Base-by-base conservation (phyloP, 179 eudicot genomes). In the Gypsophila paniculata region DNA sequence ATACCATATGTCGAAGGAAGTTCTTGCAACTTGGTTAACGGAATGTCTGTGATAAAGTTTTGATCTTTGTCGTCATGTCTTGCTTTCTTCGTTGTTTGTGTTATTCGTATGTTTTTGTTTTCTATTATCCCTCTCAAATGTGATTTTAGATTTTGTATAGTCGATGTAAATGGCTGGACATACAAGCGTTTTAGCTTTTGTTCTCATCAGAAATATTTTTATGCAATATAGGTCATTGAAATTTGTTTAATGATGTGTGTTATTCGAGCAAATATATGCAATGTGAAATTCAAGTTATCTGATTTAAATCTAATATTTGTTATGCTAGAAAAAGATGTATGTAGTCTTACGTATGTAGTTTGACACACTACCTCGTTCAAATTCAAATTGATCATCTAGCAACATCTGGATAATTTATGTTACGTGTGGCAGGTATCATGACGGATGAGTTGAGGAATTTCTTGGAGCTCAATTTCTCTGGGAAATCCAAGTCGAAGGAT, bases 401-500 rank as follows among this genome's bases (percentile, higher is more conserved):
- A 18, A 36, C 57, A 4, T 49, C 8, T n/a, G 19, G 21, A 53
- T 23, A 17, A 17, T 34, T 17, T 8, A 1, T 64, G 7, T 21
- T 52, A 21, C 26, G 6, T 5, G 48, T 69, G 49, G 57, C 49
- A 93, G 98, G 98, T 61, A 85, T 91, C 38, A 87, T 91, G 97
- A 91, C 98, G 59, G 97, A 91, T 77, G 91, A 88, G 68, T 66
- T 93, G 75, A 83, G 88, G 81, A 86, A 80, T 81, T 89, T 91
- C 76, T 62, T 93, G 88, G 97, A 86, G 81, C 81, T 78, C 2
- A 81, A 76, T 79, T 86, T 93, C 32, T 93, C 95, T 0, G 71
- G 57, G 14, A 88, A 86, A 77, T 90, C 96, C 29, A 91, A 88
- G 76, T 80, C 85, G 26, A 89, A 90, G 85, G 90, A 86, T 67